Base-by-base conservation (phyloP, 129 eudicot genomes). In the Flaveria bidentis region DNA sequence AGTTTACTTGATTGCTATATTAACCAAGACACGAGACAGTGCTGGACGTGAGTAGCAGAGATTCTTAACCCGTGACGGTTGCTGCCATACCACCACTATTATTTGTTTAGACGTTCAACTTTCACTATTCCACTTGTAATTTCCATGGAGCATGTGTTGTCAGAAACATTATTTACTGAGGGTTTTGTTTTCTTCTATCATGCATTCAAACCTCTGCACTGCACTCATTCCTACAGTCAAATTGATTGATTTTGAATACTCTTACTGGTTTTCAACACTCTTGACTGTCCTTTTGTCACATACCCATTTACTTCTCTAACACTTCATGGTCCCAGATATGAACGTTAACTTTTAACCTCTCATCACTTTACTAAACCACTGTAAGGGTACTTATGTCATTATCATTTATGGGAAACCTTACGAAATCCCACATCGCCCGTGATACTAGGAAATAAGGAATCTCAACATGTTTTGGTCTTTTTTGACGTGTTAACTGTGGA, bases 261-360 rank as follows among this genome's bases (percentile, higher is more conserved):
- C n/a, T 44, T 41, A 69, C 15, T 44, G 76, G 74, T 67, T 42
- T 77, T 56, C 75, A 68, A 77, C 58, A 56, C 18, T 77, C 16
- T 46, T 46, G 69, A 53, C 22, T 74, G 75, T 80, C 67, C 70
- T 74, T 80, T 80, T 80, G 84, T 73, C 80, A 46, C 75, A 13
- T 80, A 73, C 74, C 62, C 74, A 74, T 80, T 80, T 80, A 74
- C 79, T 80, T 80, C 79, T 80, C 52, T 5, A 73, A 67, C 84
- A 80, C 84, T 80, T 80, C 84, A 51, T 49, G 83, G 83, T 73
- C 83, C 83, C 78, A 79, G 28, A 61, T 67, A 22, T 77, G 33
- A 42, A 36, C 30, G 7, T n/a, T n/a, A n/a, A 42, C 20, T 30
- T 63, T 62, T 56, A 77, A 55, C 69, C 63, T 57, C 6, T 26